phyloP scores from a whole-genome alignment of 2,329 filamentous ascomycete genomes.

The Exophiala sideris region DNA sequence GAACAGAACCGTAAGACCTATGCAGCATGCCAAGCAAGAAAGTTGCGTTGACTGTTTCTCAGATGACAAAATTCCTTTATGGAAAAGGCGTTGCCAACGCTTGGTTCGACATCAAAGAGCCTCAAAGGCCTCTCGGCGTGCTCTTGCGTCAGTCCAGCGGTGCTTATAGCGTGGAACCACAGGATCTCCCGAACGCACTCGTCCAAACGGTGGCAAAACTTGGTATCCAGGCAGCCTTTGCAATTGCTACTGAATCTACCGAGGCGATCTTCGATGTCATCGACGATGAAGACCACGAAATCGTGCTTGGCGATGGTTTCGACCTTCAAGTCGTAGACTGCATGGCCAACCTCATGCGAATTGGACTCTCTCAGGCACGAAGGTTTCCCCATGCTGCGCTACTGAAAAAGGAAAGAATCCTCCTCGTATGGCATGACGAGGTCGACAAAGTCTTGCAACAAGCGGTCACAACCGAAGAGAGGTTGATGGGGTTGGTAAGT shows the following conservation, averaged over 20 bases:
- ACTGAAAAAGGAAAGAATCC: constrained; percentile 40
- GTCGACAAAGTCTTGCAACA: constrained; percentile 41
- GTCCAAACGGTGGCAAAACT: constrained; percentile 44
- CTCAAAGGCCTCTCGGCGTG: constrained; percentile 32
- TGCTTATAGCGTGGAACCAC: constrained; percentile 43
- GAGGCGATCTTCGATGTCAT: constrained; percentile 20
- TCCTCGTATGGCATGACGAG: constrained; percentile 46
- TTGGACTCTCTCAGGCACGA: constrained; percentile 39
- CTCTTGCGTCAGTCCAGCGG: constrained; percentile 40
- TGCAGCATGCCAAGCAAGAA: constrained; percentile 11
- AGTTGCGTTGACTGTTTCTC: constrained; percentile 15
- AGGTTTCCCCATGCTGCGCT: constrained; percentile 45
- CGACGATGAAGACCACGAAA: constrained; percentile 44
- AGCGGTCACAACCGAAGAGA: constrained; percentile 28
- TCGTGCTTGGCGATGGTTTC: constrained; percentile 42
- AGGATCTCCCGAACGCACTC: constrained; percentile 38
- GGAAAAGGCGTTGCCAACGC: constrained; percentile 30
- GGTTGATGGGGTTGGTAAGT: constrained; percentile 17
- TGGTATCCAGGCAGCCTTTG: constrained; percentile 48
- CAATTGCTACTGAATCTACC: constrained; percentile 38
- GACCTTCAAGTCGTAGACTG: constrained; percentile 47
- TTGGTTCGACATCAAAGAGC: constrained; percentile 26
- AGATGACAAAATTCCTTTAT: constrained; percentile 33
- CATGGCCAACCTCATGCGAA: constrained; percentile 38
- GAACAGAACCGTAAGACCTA: constrained; percentile 28